Conservation (phyloP, 257 asterid species). For the Thymus mandschuricus region DNA sequence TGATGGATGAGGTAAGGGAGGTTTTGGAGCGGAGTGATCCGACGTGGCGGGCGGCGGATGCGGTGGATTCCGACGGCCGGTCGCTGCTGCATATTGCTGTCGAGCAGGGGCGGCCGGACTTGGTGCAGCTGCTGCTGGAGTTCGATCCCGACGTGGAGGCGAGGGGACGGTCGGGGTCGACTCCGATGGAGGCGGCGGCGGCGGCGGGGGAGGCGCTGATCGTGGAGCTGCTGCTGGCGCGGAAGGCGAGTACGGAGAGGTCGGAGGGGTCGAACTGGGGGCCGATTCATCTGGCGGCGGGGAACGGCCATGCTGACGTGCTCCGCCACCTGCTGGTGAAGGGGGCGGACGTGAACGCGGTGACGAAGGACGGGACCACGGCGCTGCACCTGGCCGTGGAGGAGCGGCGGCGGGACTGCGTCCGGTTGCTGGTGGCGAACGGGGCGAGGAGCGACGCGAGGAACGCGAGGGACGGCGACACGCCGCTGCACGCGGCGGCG, state of each 20-base stretch:
- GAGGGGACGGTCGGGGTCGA: constrained; percentile 49
- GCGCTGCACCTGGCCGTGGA: constrained; percentile 74
- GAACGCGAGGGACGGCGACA: constrained; percentile 51
- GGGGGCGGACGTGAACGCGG: constrained; percentile 59
- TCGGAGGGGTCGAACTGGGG: constrained; percentile 63
- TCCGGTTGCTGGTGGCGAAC: constrained; percentile 51
- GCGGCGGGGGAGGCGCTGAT: constrained; percentile 66
- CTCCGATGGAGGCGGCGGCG: constrained; percentile 78
- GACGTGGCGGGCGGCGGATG: constrained; percentile 53
- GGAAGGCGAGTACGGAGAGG: constrained; percentile 53
- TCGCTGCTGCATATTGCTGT: constrained; percentile 69
- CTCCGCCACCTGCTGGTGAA: constrained; percentile 60
- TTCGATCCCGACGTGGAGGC: constrained; percentile 62
- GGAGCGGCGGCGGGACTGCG: constrained; percentile 70
- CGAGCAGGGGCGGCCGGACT: constrained; percentile 63
- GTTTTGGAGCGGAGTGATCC: constrained; percentile 66
- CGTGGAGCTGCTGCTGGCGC: constrained; percentile 69
- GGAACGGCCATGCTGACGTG: constrained; percentile 64
- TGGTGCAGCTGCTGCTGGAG: constrained; percentile 73
- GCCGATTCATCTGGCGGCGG: constrained; percentile 64
- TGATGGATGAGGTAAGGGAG: constrained; percentile 75
- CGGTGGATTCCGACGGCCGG: constrained; percentile 60
- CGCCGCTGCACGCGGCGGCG: constrained; percentile 66
- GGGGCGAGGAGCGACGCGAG: constrained; percentile 43
- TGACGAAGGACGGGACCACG: constrained; percentile 61